Evolutionary conservation across 495 filamentous ascomycete genomes (phyloP).

Genomic region (Tuber borchii): DNA sequence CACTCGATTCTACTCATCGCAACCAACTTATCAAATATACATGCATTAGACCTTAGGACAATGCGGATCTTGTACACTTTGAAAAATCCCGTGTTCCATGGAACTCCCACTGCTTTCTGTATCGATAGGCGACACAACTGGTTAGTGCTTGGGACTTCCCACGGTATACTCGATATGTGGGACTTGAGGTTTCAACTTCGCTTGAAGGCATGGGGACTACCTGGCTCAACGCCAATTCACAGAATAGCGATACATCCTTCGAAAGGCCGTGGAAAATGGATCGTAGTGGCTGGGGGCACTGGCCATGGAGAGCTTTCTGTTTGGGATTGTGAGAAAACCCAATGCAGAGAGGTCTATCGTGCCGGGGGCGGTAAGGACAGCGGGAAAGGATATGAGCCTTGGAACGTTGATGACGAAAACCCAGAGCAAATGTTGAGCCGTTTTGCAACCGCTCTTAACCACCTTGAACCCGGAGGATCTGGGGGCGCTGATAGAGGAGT

Average conservation of each 20-base stretch:
- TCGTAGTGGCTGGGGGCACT: slow-evolving; percentile 84
- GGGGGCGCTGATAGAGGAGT: slow-evolving; percentile 53
- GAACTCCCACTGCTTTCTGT: slow-evolving; percentile 87
- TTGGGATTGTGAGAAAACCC: slow-evolving; percentile 88
- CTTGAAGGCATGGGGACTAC: slow-evolving; percentile 81
- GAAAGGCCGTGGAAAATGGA: slow-evolving; percentile 67
- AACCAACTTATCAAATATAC: slow-evolving; percentile 73
- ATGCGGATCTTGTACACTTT: slow-evolving; percentile 77
- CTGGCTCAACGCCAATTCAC: slow-evolving; percentile 74
- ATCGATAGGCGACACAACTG: slow-evolving; percentile 77
- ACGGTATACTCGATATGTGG: slow-evolving; percentile 91
- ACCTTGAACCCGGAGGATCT: slow-evolving; percentile 43
- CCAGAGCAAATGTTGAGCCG: slow-evolving; percentile 82
- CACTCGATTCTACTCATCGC: slow-evolving; percentile 75
- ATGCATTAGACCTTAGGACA: slow-evolving; percentile 79
- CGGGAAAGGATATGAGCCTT: slow-evolving; percentile 69
- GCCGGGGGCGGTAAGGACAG: slow-evolving; percentile 53
- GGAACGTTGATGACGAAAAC: slow-evolving; percentile 83
- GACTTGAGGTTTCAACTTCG: slow-evolving; percentile 87
- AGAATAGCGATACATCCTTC: slow-evolving; percentile 69
- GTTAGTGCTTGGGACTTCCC: slow-evolving; percentile 84
- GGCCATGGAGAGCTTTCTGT: slow-evolving; percentile 84
- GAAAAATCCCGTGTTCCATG: slow-evolving; percentile 87
- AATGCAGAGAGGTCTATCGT: slow-evolving; percentile 84
- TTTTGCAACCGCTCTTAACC: slow-evolving; percentile 67